Base-by-base conservation (phyloP, 2,329 filamentous ascomycete genomes). In the Pseudofabraea citricarpa region DNA sequence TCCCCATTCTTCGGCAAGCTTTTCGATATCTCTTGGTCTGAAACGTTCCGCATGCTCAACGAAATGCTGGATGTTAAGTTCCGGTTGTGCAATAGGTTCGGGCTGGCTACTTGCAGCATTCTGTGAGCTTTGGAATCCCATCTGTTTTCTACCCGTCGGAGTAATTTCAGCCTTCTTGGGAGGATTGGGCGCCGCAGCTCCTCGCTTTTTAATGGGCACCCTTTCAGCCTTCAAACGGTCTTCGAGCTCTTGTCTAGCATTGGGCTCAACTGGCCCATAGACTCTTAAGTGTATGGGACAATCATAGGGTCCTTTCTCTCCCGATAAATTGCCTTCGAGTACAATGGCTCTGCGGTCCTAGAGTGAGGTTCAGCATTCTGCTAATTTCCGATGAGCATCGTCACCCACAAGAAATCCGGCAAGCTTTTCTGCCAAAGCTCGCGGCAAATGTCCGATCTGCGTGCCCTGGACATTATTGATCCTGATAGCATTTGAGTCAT, bases 381-480 rank as follows among this genome's bases (percentile, higher is more conserved):
- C 19, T 7, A 16, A 2, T 1, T 27, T 32, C 8, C 22, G 13
- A 16, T 16, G 10, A 6, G 4, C 41, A 16, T 48, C 66, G 5
- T 23, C 12, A 56, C 69, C 56, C 62, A 84, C 82, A 58, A 94
- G 72, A 58, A 87, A 89, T 2, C 74, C 77, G 0, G 87, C 81
- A 41, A 95, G 66, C 62, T 86, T 91, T n/a, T 71, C 67, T 1
- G 82, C 87, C 18, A 88, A 58, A 1, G 65, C 70, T 10, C 79
- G 72, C 6, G 86, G 84, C 31, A 95, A 70, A 63, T 95, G 88
- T 1, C 89, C 89, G 54, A 95, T 87, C 56, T 94, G 88, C 6
- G 64, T 61, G 13, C 79, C 76, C 57, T 85, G 75, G 12, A 90
- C 86, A 61, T 93, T 94, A 55, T 86, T 74, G 1, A 94, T 78